These are phyloP conservation scores for Clonostachys rhizophaga DNA, from an alignment of 2,329 filamentous ascomycete genomes.

Conservation along the genomic window DNA sequence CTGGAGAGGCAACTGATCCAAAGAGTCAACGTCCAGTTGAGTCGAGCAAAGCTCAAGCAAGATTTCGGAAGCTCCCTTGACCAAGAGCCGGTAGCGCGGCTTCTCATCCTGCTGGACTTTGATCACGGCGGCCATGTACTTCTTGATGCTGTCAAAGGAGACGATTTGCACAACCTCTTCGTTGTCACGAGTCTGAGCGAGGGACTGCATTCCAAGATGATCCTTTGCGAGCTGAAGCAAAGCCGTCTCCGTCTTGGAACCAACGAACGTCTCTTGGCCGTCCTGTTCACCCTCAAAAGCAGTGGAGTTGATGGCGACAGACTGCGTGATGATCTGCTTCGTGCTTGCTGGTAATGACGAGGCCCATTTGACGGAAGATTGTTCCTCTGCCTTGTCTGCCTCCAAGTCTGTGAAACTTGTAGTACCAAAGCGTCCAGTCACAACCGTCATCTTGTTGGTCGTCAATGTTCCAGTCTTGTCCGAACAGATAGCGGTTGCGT, in stretches of 20 bases:
- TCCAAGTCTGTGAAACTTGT: conserved; percentile 9
- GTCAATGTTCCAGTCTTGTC: conserved; percentile 30
- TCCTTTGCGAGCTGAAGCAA: conserved; percentile 44
- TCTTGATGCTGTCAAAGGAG: conserved; percentile 47
- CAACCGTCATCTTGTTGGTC: conserved; percentile 18
- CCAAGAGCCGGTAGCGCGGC: conserved; percentile 36
- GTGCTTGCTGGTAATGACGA: conserved; percentile 11
- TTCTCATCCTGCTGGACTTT: conserved; percentile 14
- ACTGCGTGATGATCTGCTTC: conserved; percentile 26
- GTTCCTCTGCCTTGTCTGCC: conserved; percentile 1
- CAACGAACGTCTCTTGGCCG: conserved; percentile 34
- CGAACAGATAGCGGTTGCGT: conserved; percentile 67
- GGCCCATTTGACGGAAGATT: conserved; percentile 11
- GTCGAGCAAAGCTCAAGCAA: conserved; percentile 40
- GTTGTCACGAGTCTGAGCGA: conserved; percentile 40
- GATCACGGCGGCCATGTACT: conserved; percentile 52
- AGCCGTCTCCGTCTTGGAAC: conserved; percentile 51
- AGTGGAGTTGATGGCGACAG: conserved; percentile 39
- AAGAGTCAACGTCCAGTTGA: conserved; percentile 23
- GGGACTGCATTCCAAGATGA: conserved; percentile 37
- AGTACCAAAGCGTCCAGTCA: conserved; percentile 11
- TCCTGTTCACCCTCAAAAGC: conserved; percentile 43
- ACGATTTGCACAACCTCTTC: conserved; percentile 40
- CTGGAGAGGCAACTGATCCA: conserved; percentile 18
- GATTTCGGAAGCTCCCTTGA: conserved; percentile 54